Base-by-base conservation (phyloP, 2,329 filamentous ascomycete species). In the Tolypocladium guangdongense region DNA sequence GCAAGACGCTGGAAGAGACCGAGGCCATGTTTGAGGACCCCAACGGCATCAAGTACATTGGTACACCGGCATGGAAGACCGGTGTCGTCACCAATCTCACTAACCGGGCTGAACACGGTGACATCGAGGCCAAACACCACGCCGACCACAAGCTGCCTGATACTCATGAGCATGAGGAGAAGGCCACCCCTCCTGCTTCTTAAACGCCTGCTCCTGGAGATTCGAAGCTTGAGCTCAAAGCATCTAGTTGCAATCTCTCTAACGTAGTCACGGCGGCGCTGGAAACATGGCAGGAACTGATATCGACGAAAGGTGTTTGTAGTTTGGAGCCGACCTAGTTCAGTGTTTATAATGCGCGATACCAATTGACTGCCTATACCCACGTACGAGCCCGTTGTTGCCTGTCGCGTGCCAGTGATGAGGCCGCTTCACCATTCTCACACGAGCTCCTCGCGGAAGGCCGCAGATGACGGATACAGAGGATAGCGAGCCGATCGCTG, bases 1-100 rank as follows among this genome's bases (percentile, higher is more conserved):
- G 76, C 51, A 80, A 79, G 67, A 75, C 75, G 0, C 69, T 81
- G 1, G 78, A 82, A 57, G 78, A 80, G 57, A 73, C 78, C 2
- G 73, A 76, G 49, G 65, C 66, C 41, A 74, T 78, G 52, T 79
- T 80, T 52, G 71, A 73, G 51, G 65, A 67, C 39, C 62, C 63
- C 56, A 63, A 67, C 50, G 64, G 64, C 32, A 59, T 66, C 53
- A 55, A 55, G 46, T 66, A 63, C 53, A 35, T 67, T n/a, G 64
- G 64, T 24, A 66, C 64, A 3, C 61, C 63, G 7, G 62, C 64
- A n/a, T 67, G 64, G 64, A 67, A 66, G 59, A 67, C 64, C 6
- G 51, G 51, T 12, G 60, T 64, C 18, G 55, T 55, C 38, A 64
- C 64, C 11, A 51, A 55, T 33, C 11, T 49, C n/a, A 56, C 55